Conservation (phyloP, 2,329 filamentous ascomycete species). For the Grosmannia serpens region DNA sequence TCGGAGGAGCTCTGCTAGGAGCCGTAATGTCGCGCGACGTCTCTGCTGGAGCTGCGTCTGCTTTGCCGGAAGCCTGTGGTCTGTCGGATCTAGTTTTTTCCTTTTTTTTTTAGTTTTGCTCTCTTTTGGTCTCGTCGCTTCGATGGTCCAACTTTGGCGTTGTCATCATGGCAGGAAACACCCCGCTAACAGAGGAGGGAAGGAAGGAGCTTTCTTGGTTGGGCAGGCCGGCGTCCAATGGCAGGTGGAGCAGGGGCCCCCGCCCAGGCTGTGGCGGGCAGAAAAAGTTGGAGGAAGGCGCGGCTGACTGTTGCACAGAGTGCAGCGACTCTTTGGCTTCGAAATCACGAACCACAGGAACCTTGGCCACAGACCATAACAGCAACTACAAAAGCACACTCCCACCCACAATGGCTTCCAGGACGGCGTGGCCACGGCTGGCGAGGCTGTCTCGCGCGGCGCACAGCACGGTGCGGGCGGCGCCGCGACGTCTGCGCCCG, state of each 20-base stretch:
- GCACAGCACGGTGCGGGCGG: neutral
- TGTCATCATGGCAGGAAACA: neutral
- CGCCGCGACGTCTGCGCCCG: neutral
- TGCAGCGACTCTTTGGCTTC: too few species aligned
- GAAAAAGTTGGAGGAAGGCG: neutral
- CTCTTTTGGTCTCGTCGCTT: neutral
- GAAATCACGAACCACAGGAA: neutral
- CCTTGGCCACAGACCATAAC: neutral
- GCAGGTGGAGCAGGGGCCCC: neutral
- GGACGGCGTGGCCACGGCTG: neutral
- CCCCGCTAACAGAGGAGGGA: neutral
- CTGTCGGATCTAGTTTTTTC: too few species aligned
- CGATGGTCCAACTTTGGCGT: neutral
- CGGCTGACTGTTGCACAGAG: too few species aligned
- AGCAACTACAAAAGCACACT: neutral
- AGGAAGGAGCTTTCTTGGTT: neutral
- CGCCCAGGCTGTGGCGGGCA: neutral
- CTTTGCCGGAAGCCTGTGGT: neutral
- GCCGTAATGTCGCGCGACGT: too few species aligned
- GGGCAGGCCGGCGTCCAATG: neutral
- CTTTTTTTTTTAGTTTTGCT: too few species aligned
- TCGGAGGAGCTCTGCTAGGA: too few species aligned
- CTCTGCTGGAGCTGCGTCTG: neutral
- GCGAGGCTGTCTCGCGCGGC: neutral
- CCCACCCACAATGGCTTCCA: neutral